A percentile compares a stretch with the other conserved stretches of the same genome.
Conservation (phyloP, 2,329 filamentous ascomycete species). For the Sarocladiaceae sp. region DNA sequence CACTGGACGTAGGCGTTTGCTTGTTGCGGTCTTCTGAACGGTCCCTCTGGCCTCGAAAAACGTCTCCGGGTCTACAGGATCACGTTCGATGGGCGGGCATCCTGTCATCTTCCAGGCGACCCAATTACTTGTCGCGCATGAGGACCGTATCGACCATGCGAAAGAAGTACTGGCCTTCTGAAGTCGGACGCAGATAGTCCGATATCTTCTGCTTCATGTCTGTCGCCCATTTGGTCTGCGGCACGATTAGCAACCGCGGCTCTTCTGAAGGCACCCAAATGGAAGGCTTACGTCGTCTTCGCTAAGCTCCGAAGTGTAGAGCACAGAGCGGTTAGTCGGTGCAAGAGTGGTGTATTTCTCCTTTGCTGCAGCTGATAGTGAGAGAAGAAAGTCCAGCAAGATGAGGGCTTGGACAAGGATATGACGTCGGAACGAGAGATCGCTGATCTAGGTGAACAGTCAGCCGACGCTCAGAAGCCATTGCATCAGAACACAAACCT, state of each 20-base stretch:
- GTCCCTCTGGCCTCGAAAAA: slow-evolving; percentile 66
- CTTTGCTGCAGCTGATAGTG: slow-evolving; percentile 77
- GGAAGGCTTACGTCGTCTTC: slow-evolving; percentile 71
- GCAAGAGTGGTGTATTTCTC: slow-evolving; percentile 67
- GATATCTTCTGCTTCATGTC: slow-evolving; percentile 76
- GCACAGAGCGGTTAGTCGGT: slow-evolving; percentile 77
- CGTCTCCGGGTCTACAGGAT: slow-evolving; percentile 63
- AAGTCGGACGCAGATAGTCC: slow-evolving; percentile 74
- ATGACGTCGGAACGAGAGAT: slow-evolving; percentile 89
- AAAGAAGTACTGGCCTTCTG: slow-evolving; percentile 88
- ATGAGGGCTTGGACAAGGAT: slow-evolving; percentile 95
- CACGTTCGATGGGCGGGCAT: slow-evolving; percentile 79
- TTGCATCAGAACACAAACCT: slow-evolving; percentile 48
- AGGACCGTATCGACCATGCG: slow-evolving; percentile 96
- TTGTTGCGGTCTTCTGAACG: slow-evolving; percentile 62
- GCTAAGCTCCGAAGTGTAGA: slow-evolving; percentile 71
- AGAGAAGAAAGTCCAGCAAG: slow-evolving; percentile 91
- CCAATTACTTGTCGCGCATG: slow-evolving; percentile 96
- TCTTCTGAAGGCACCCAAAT: not conserved
- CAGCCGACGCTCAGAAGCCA: slow-evolving; percentile 13
- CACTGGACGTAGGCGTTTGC: slow-evolving; percentile 64
- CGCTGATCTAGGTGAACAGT: slow-evolving; percentile 62
- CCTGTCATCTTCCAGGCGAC: slow-evolving; percentile 96
- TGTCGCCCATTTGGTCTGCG: slow-evolving; percentile 74
- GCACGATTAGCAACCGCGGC: no score